Percentiles rank a stretch among this genome's conserved stretches.
These are phyloP conservation scores for Chytriomyces sp. DNA, from an alignment of 192 early-diverging fungal genomes.

Conservation along the genomic window DNA sequence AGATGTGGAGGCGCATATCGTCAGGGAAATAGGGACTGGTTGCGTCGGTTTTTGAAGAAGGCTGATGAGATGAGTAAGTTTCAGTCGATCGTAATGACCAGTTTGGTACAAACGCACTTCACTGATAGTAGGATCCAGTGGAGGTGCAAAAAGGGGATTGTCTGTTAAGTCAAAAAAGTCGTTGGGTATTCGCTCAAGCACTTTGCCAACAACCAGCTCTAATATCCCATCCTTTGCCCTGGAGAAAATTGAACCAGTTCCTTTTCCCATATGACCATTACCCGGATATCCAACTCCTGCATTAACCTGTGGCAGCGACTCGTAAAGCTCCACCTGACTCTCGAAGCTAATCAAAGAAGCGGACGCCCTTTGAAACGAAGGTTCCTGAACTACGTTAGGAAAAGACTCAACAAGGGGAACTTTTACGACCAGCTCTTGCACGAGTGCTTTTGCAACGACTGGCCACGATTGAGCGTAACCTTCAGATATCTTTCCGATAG, in stretches of 20 bases:
- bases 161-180: constrained; percentile 4
- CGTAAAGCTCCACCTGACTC: not conserved
- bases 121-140: not conserved
- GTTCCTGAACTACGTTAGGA: not conserved
- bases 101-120: not conserved
- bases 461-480: not conserved
- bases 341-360: not conserved
- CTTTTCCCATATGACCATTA: too few species aligned
- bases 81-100: not conserved
- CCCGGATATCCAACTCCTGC: too few species aligned
- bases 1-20: constrained; percentile 1
- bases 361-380: not conserved
- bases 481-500: constrained; percentile 11
- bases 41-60: not conserved
- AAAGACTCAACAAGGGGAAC: not conserved
- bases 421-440: not conserved
- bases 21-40: constrained; percentile 1
- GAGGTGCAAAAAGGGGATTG: not conserved
- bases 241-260: too few species aligned
- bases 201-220: not conserved
- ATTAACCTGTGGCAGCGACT: not conserved
- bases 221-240: not conserved
- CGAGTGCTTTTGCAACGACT: not conserved
- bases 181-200: not conserved
- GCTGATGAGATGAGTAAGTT: not conserved